These are phyloP conservation scores for Evansstolkia leycettana DNA, from an alignment of 495 filamentous ascomycete genomes.

Conservation along the genomic window DNA sequence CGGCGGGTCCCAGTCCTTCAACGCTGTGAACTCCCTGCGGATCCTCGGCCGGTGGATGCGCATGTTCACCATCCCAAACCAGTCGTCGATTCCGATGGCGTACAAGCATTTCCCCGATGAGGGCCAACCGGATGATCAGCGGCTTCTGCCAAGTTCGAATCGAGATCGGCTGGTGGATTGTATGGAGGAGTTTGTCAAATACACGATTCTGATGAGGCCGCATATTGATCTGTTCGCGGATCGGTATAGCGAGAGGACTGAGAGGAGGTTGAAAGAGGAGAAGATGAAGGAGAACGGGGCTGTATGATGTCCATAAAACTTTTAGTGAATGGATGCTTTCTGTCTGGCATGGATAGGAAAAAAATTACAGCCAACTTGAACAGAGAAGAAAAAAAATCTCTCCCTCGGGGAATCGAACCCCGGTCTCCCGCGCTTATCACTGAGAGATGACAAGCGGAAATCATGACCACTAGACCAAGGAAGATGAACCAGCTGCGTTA, in stretches of 20 bases:
- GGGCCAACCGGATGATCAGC: slow-evolving; percentile 35
- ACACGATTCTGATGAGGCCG: slow-evolving; percentile 53
- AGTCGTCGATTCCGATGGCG: slow-evolving; percentile 52
- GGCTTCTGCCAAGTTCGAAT: slow-evolving; percentile 49
- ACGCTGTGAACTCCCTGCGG: slow-evolving; percentile 59
- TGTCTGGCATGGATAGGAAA: too few relatives aligned
- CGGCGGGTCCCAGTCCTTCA: slow-evolving; percentile 61
- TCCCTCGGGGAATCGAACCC: slow-evolving; percentile 42
- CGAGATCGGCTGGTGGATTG: slow-evolving; percentile 60
- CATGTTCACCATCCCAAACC: slow-evolving; percentile 64
- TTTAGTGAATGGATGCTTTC: too few relatives aligned
- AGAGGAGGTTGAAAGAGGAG: slow-evolving; percentile 11
- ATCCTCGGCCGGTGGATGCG: slow-evolving; percentile 68
- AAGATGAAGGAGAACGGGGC: too few relatives aligned
- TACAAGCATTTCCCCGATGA: slow-evolving; percentile 53
- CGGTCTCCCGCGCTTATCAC: slow-evolving; percentile 36
- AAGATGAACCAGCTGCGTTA: too few relatives aligned
- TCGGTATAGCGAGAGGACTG: slow-evolving; percentile 47
- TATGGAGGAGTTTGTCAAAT: slow-evolving; percentile 71
- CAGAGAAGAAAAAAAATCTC: slow-evolving; percentile 28
- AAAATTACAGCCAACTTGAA: too few relatives aligned
- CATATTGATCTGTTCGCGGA: slow-evolving; percentile 52
- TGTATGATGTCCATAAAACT: too few relatives aligned
- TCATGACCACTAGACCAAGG: slow-evolving; percentile 39
- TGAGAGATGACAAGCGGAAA: slow-evolving; percentile 42